Base-by-base conservation (phyloP, 768 basidiomycete species). In the Basidioascus undulatus region DNA sequence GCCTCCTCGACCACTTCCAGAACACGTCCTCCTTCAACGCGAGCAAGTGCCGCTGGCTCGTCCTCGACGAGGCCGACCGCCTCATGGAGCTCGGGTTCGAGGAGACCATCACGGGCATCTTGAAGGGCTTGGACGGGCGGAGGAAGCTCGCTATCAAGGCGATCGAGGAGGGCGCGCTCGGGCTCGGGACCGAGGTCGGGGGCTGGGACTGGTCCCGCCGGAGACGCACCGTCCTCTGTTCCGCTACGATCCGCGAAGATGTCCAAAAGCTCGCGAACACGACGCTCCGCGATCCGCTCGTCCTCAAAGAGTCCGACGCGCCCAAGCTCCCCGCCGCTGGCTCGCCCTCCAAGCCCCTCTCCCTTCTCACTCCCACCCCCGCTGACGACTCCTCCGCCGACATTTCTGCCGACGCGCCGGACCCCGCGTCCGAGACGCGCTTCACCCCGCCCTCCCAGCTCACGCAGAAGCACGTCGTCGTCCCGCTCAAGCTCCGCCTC, bases 41-140 rank as follows among this genome's bases (percentile, higher is more conserved):
- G 41, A 0, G 77, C 39, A 89, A 87, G 60, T 82, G 81, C 28
- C 71, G 81, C 35, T 98, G 89, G 84, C 66, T 98, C 24, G 74
- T 98, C 8, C 70, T 96, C 20, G 92, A 98, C 54, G 92, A 98
- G 62, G 87, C 89, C 6, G 92, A 98, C 59, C 67, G 86, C 32
- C 62, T 98, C 38, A 96, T 96, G 87, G 87, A 96, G 47, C 71
- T 96, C 32, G 92, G 92, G 0, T 98, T 98, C 47, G 87, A 92
- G 56, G 86, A 96, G 53, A 82, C 84, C 0, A 78, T 98, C 51
- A 71, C 69, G 42, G 84, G 82, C 1, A 92, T 96, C 47, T 61
- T 96, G 27, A 70, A 75, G 51, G 75, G 77, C 9, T 57, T 98
- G 18, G 84, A 94, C 44, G 84, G 83, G 0, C 68, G 83, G 39